A percentile compares a stretch with the other conserved stretches of the same genome.
Conservation (phyloP, 768 basidiomycete genomes). For the Rhizopogon roseolus region DNA sequence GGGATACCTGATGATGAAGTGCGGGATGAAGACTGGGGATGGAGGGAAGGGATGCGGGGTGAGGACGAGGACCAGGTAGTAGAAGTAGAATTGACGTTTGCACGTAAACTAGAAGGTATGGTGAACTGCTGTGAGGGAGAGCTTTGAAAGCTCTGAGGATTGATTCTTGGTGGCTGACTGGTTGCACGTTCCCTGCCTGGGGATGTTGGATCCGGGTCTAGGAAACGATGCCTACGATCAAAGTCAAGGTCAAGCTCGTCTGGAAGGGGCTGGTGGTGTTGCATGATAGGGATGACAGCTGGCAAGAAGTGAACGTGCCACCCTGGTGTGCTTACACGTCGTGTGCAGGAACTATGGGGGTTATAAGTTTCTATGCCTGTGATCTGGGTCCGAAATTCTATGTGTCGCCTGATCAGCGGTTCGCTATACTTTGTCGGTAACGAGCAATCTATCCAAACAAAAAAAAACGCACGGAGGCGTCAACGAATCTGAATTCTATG, state of each 20-base stretch:
- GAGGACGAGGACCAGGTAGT: constrained; percentile 37
- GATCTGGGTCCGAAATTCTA: no score
- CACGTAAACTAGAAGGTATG: constrained; percentile 45
- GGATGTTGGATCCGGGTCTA: constrained; percentile 37
- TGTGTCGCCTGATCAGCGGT: no score
- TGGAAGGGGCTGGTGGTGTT: constrained; percentile 26
- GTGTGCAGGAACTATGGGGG: constrained; percentile 14
- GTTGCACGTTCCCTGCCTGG: constrained; percentile 58
- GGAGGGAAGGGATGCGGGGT: constrained; percentile 38
- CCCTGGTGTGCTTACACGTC: constrained; percentile 8
- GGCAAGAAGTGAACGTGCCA: neutral
- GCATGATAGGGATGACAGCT: constrained; percentile 23
- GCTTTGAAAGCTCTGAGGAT: constrained; percentile 40
- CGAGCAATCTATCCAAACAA: no score
- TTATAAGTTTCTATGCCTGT: no score
- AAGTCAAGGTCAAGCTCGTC: constrained; percentile 37
- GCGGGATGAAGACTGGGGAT: constrained; percentile 29
- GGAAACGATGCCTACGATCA: constrained; percentile 53
- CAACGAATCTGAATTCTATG: no score
- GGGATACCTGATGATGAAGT: constrained; percentile 27
- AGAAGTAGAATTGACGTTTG: constrained; percentile 5
- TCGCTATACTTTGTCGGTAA: no score
- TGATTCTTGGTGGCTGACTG: constrained; percentile 61
- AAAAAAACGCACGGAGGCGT: no score
- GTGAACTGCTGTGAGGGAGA: constrained; percentile 51